These are phyloP conservation scores for Fusarium nodosum DNA, from an alignment of 2,329 filamentous ascomycete species.

Conservation along the genomic window DNA sequence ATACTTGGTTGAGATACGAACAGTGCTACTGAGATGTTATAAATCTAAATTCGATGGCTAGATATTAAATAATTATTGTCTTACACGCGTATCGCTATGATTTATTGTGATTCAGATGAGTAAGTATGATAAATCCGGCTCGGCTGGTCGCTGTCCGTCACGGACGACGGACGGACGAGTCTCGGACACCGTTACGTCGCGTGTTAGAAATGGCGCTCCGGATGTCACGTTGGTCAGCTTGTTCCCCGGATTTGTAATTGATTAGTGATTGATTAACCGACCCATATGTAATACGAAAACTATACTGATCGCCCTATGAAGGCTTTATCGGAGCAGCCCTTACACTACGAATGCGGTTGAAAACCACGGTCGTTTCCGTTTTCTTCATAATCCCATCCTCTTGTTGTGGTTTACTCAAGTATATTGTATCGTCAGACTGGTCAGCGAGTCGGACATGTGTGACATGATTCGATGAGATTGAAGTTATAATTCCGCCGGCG, in stretches of 20 bases:
- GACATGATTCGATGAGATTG: constrained; percentile 29
- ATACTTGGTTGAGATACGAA: neutral
- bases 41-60: neutral
- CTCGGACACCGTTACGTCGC: neutral
- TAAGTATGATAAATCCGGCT: neutral
- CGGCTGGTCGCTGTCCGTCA: neutral
- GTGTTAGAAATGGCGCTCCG: neutral
- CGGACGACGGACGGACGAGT: constrained; percentile 1
- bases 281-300: neutral
- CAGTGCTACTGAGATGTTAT: neutral
- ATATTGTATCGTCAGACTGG: neutral
- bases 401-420: constrained; percentile 1
- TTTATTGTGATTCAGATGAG: neutral
- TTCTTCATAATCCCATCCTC: constrained; percentile 30
- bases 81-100: neutral
- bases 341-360: neutral
- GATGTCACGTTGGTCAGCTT: neutral
- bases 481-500: constrained; percentile 25
- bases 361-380: constrained; percentile 33
- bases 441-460: constrained; percentile 34
- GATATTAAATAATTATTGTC: neutral
- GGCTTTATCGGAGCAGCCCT: neutral
- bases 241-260: neutral
- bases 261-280: neutral
- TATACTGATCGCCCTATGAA: neutral